These are phyloP conservation scores for Elsinoe ampelina DNA, from an alignment of 2,329 filamentous ascomycete species.

Conservation along the genomic window DNA sequence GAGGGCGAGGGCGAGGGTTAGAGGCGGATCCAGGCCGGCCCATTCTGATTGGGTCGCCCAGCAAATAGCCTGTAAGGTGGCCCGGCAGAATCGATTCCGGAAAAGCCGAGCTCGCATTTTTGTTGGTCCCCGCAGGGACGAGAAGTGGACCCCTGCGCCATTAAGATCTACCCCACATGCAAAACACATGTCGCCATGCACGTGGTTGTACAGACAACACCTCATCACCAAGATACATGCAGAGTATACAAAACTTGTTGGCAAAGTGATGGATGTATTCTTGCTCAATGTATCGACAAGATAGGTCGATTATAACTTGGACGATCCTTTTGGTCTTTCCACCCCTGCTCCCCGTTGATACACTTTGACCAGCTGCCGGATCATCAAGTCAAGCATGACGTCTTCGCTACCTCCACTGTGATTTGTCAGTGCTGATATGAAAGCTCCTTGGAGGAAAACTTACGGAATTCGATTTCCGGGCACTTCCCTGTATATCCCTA, in stretches of 20 bases:
- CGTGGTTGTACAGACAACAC: no score
- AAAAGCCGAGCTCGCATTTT: not conserved
- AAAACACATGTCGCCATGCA: not conserved
- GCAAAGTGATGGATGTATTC: no score
- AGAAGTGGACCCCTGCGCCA: not conserved
- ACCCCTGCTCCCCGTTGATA: slow-evolving; percentile 50
- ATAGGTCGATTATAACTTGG: slow-evolving; percentile 31
- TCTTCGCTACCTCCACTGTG: slow-evolving; percentile 57
- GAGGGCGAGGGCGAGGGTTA: not conserved
- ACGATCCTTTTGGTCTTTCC: slow-evolving; percentile 34
- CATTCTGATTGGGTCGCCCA: slow-evolving; percentile 1
- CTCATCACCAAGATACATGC: no score
- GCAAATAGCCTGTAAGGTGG: no score
- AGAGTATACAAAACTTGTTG: no score
- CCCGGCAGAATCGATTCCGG: not conserved
- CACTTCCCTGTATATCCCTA: slow-evolving; percentile 55
- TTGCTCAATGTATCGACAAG: no score
- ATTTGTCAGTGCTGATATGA: slow-evolving; percentile 14
- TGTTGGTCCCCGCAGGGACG: no score
- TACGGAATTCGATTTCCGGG: slow-evolving; percentile 37
- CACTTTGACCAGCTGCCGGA: slow-evolving; percentile 62
- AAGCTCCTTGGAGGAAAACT: slow-evolving; percentile 7
- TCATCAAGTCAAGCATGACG: slow-evolving; percentile 60
- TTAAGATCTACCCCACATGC: not conserved
- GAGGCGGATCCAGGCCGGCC: not conserved